Percentiles rank a stretch among this genome's conserved stretches.
These are phyloP conservation scores for Diplosphaera chodatii DNA, from an alignment of 139 green algal genomes.

Conservation along the genomic window DNA sequence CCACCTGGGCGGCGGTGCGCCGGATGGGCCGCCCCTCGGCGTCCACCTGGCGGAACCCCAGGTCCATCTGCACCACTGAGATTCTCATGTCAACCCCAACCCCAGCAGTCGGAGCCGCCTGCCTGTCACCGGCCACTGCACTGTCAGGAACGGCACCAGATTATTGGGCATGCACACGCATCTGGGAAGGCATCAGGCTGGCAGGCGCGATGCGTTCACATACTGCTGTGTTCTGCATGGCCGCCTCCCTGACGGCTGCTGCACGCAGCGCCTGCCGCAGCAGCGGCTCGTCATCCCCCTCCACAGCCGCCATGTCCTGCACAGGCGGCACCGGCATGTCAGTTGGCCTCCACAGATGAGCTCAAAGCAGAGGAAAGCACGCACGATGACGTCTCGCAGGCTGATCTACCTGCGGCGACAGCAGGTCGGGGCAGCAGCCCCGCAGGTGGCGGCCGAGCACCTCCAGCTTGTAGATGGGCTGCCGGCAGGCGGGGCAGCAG, in stretches of 20 bases:
- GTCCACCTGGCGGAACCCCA: slow-evolving; percentile 35
- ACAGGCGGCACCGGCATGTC: background rate
- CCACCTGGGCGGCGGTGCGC: background rate
- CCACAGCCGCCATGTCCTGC: background rate
- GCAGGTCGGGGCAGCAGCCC: slow-evolving; percentile 37
- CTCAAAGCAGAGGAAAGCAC: too few relatives aligned
- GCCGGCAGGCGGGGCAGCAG: slow-evolving; percentile 34
- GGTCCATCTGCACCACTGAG: slow-evolving; percentile 25
- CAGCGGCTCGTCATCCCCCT: background rate
- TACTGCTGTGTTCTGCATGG: background rate
- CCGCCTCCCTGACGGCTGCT: background rate
- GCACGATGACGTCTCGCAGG: too few relatives aligned
- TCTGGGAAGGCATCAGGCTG: too few relatives aligned
- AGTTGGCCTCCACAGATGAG: too few relatives aligned
- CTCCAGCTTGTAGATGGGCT: slow-evolving; percentile 14
- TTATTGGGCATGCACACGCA: too few relatives aligned
- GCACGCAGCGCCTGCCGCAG: background rate
- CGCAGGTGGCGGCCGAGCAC: slow-evolving; percentile 25
- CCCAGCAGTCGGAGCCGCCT: too few relatives aligned
- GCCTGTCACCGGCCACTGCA: too few relatives aligned
- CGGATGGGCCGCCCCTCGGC: background rate
- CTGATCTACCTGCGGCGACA: background rate
- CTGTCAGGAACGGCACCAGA: too few relatives aligned
- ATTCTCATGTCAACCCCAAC: too few relatives aligned
- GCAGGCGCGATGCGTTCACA: too few relatives aligned